A percentile compares a stretch with the other conserved stretches of the same genome.
Conservation (phyloP, 192 early-diverging fungal species). For the Podila clonocystis region DNA sequence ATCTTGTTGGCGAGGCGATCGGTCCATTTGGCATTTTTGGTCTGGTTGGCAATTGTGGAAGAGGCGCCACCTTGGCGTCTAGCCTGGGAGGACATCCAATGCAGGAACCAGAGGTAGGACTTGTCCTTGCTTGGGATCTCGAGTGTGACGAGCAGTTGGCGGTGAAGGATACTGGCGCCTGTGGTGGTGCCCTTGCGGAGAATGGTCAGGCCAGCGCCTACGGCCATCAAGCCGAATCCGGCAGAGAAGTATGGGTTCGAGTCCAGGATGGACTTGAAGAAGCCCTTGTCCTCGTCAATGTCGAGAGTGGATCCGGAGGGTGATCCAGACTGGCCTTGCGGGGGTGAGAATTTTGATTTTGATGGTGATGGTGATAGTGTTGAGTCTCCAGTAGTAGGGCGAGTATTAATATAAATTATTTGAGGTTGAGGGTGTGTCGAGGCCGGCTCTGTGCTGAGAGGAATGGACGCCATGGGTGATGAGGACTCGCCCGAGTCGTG, state of each 20-base stretch:
- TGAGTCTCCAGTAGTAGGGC: neutral
- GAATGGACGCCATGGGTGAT: neutral
- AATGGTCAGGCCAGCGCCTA: slow-evolving; percentile 84
- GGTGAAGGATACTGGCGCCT: slow-evolving; percentile 73
- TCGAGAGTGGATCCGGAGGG: neutral
- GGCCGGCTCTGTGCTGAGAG: neutral
- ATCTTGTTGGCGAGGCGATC: slow-evolving; percentile 60
- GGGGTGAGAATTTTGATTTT: neutral
- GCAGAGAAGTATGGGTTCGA: slow-evolving; percentile 95
- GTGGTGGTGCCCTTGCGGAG: slow-evolving; percentile 76
- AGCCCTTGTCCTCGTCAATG: slow-evolving; percentile 13
- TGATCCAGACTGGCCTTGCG: neutral
- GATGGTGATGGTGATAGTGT: slow-evolving; percentile 4
- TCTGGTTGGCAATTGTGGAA: neutral
- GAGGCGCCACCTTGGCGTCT: slow-evolving; percentile 25
- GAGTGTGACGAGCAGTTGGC: slow-evolving; percentile 87
- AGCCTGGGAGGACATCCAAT: slow-evolving; percentile 85
- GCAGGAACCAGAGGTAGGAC: slow-evolving; percentile 92
- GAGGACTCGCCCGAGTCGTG: neutral
- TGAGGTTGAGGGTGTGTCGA: neutral
- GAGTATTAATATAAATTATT: neutral
- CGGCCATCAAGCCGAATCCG: slow-evolving; percentile 91
- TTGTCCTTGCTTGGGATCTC: slow-evolving; percentile 97
- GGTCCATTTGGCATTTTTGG: slow-evolving; percentile 28
- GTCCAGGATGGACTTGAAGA: slow-evolving; percentile 29